Evolutionary conservation across 441 rosid genomes (phyloP).

Genomic region (Erodium trifolium): DNA sequence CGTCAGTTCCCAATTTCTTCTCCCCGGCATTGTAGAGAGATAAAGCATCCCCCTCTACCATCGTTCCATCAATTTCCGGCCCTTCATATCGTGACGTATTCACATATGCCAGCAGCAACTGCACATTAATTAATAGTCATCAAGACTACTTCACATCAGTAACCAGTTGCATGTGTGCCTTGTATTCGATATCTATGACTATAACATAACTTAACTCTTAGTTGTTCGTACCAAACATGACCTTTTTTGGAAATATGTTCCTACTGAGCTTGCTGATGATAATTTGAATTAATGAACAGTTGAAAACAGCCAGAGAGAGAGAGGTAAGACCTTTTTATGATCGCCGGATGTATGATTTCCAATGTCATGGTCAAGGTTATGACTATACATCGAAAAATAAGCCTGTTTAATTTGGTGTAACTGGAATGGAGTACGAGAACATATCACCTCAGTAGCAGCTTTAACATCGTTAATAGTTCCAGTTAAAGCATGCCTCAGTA

Average conservation of each 20-base stretch:
- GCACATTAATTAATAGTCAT: neutral
- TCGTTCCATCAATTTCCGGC: slow-evolving; percentile 44
- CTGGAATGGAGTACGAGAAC: slow-evolving; percentile 55
- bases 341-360: slow-evolving; percentile 46
- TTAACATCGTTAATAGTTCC: slow-evolving; percentile 39
- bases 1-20: slow-evolving; percentile 40
- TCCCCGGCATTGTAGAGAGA: slow-evolving; percentile 39
- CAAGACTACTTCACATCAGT: too few species aligned
- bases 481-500: slow-evolving; percentile 38
- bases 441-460: slow-evolving; percentile 51
- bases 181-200: too few species aligned
- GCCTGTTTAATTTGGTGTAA: slow-evolving; percentile 56
- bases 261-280: too few species aligned
- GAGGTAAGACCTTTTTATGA: slow-evolving; percentile 42
- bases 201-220: too few species aligned
- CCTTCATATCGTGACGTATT: slow-evolving; percentile 66
- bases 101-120: slow-evolving; percentile 58
- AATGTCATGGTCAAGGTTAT: slow-evolving; percentile 44
- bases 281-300: too few species aligned
- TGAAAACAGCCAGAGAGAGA: too few species aligned
- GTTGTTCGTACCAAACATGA: too few species aligned
- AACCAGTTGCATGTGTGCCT: too few species aligned
- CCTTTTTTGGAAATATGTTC: too few species aligned
- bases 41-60: slow-evolving; percentile 52
- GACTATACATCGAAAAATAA: slow-evolving; percentile 34